phyloP scores from a whole-genome alignment of 768 basidiomycete genomes.

The Baorangia bicolor region DNA sequence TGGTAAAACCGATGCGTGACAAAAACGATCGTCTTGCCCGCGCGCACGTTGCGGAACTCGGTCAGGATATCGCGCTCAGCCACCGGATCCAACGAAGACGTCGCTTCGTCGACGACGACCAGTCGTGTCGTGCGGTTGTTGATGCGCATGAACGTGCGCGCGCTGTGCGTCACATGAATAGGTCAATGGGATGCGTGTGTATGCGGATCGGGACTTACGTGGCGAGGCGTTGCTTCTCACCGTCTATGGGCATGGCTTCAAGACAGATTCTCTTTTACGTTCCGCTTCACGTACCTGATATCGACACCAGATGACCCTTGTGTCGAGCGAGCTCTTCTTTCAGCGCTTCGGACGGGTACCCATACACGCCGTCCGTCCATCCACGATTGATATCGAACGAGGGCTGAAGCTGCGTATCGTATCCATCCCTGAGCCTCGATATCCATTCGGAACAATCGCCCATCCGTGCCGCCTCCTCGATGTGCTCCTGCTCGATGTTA shows the following conservation, averaged over 20 bases:
- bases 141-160: constrained; percentile 46
- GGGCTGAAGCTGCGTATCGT: constrained; percentile 32
- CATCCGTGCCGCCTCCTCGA: constrained; percentile 34
- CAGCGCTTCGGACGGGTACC: constrained; percentile 21
- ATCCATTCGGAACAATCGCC: constrained; percentile 35
- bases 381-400: constrained; percentile 17
- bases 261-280: not conserved
- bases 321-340: constrained; percentile 20
- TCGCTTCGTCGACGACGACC: constrained; percentile 58
- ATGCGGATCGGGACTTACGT: constrained; percentile 37
- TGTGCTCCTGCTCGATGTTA: constrained; percentile 9
- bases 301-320: constrained; percentile 23
- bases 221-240: constrained; percentile 49
- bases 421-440: constrained; percentile 31
- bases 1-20: constrained; percentile 57
- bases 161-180: constrained; percentile 27
- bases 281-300: constrained; percentile 17
- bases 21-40: constrained; percentile 53
- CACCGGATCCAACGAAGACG: constrained; percentile 54
- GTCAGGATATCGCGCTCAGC: constrained; percentile 50
- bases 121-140: constrained; percentile 39
- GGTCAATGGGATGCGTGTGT: not conserved
- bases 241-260: constrained; percentile 24
- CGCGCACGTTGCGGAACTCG: constrained; percentile 35
- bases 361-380: constrained; percentile 23